Conservation (phyloP, 2,329 filamentous ascomycete genomes). For the Aspergillus tamarii region DNA sequence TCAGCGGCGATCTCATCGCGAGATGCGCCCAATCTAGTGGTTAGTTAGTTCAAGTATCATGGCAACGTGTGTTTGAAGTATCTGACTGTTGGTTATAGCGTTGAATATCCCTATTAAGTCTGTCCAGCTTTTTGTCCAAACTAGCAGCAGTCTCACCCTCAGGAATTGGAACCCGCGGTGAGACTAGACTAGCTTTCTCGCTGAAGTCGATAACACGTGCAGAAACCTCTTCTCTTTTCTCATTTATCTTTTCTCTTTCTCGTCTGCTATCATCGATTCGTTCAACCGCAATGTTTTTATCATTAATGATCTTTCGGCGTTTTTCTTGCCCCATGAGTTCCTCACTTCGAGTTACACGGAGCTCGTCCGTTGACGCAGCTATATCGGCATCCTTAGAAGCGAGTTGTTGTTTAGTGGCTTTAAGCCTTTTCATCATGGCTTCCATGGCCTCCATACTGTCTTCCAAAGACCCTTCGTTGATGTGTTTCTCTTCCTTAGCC, state of each 20-base stretch:
- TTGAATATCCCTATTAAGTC: slow-evolving; percentile 62
- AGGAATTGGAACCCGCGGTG: slow-evolving; percentile 63
- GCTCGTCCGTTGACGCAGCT: slow-evolving; percentile 41
- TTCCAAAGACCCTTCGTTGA: slow-evolving; percentile 49
- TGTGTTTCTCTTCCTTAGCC: slow-evolving; percentile 52
- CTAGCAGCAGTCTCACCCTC: slow-evolving; percentile 65
- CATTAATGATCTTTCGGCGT: slow-evolving; percentile 57
- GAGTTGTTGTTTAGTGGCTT: slow-evolving; percentile 39
- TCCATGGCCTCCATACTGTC: slow-evolving; percentile 54
- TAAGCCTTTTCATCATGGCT: slow-evolving; percentile 44
- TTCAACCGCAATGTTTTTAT: slow-evolving; percentile 66
- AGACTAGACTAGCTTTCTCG: slow-evolving; percentile 58
- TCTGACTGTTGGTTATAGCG: slow-evolving; percentile 56
- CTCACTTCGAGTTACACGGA: slow-evolving; percentile 62
- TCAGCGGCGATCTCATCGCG: slow-evolving; percentile 66
- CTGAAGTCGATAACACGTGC: slow-evolving; percentile 58
- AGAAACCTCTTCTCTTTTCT: slow-evolving; percentile 53
- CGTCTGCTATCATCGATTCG: slow-evolving; percentile 53
- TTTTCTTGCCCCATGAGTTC: slow-evolving; percentile 53
- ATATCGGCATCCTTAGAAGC: slow-evolving; percentile 39
- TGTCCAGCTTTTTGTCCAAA: slow-evolving; percentile 51
- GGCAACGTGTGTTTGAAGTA: not conserved
- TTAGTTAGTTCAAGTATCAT: slow-evolving; percentile 28
- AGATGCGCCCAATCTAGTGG: slow-evolving; percentile 59
- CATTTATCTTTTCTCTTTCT: slow-evolving; percentile 51